A percentile compares a stretch with the other conserved stretches of the same genome.
These are phyloP conservation scores for Albatrellus ellisii DNA, from an alignment of 768 basidiomycete species.

Conservation along the genomic window DNA sequence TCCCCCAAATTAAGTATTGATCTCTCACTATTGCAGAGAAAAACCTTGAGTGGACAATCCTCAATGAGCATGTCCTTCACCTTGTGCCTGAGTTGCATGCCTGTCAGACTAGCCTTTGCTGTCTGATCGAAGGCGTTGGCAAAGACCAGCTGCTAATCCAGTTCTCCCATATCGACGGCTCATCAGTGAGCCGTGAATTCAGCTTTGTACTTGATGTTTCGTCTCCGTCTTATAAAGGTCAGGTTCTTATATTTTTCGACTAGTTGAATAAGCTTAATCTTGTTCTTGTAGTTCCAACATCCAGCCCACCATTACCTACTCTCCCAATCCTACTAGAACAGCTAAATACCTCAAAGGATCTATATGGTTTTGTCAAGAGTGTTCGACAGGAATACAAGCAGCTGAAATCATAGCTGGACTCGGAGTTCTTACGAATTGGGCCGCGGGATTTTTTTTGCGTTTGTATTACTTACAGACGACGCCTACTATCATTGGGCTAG, in stretches of 20 bases:
- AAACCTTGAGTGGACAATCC: conserved; percentile 43
- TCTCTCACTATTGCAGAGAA: conserved; percentile 34
- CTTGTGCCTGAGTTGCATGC: conserved; percentile 41
- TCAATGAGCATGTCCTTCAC: conserved; percentile 38
- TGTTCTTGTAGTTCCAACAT: conserved; percentile 54
- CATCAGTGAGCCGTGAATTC: conserved; percentile 23
- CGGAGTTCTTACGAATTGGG: too few species aligned
- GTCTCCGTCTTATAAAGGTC: conserved; percentile 8
- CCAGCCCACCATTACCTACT: conserved; percentile 54
- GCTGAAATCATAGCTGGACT: conserved; percentile 12
- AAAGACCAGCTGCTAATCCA: conserved; percentile 59
- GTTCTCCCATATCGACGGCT: conserved; percentile 51
- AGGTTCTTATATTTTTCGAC: background rate
- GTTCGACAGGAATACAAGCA: conserved; percentile 43
- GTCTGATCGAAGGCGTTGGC: conserved; percentile 68
- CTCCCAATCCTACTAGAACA: conserved; percentile 56
- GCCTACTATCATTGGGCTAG: too few species aligned
- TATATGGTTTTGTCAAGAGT: conserved; percentile 58
- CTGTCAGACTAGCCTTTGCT: conserved; percentile 45
- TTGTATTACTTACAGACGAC: too few species aligned
- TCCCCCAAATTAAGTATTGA: background rate
- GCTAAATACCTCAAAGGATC: conserved; percentile 56
- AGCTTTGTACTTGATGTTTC: conserved; percentile 14
- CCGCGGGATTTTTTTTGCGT: too few species aligned
- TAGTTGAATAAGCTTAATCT: background rate